Evolutionary conservation across 257 asterid genomes (phyloP).

Genomic region (Vinca minor): DNA sequence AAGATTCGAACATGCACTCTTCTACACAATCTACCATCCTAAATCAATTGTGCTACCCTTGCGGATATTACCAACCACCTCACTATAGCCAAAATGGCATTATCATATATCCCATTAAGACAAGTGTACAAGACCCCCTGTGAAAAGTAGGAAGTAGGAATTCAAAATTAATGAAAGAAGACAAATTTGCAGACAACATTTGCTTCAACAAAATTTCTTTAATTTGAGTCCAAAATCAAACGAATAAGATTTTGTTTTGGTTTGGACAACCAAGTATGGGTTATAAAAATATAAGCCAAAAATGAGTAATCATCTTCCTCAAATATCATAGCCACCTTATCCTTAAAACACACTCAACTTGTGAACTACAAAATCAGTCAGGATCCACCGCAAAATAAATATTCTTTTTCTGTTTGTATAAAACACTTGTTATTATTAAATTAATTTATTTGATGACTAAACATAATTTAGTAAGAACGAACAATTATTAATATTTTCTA

Average conservation of each 20-base stretch:
- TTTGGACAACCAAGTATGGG: constrained; percentile 11
- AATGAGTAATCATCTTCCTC: neutral
- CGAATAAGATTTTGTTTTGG: neutral
- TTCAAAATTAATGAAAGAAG: neutral
- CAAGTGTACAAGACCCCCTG: constrained; percentile 1
- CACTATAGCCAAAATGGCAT: no score
- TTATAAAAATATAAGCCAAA: neutral
- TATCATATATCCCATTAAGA: constrained; percentile 12
- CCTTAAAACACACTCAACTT: neutral
- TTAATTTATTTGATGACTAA: no score
- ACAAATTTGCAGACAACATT: constrained; percentile 16
- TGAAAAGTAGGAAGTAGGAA: neutral
- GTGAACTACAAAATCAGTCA: neutral
- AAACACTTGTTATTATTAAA: no score
- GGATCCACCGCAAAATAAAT: no score
- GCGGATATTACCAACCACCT: no score
- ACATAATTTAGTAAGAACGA: no score
- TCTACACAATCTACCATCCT: no score
- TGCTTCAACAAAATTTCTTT: neutral
- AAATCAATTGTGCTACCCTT: no score
- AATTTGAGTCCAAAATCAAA: neutral
- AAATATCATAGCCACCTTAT: neutral
- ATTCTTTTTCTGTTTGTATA: no score
- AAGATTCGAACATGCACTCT: no score
- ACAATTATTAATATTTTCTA: no score